Evolutionary conservation across 208 protist species (phyloP).

Genomic region (Plasmodiophora brassicae): DNA sequence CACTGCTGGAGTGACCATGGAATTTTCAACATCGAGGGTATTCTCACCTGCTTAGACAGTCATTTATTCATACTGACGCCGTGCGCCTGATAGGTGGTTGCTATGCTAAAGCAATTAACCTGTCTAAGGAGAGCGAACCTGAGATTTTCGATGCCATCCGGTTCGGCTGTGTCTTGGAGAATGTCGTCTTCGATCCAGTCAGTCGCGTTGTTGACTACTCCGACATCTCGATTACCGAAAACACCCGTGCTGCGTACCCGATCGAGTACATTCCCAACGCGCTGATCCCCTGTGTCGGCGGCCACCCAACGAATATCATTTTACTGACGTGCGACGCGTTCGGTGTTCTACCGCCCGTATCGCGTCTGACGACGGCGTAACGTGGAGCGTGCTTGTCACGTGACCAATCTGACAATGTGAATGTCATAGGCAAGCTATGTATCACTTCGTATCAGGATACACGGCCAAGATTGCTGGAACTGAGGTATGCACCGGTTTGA

Average conservation of each 20-base stretch:
- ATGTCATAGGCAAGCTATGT: slow-evolving; percentile 81
- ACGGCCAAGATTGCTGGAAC: slow-evolving; percentile 74
- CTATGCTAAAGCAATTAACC: slow-evolving; percentile 79
- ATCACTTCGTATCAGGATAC: slow-evolving; percentile 70
- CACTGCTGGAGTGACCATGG: slow-evolving; percentile 78
- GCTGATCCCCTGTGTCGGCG: slow-evolving; percentile 59
- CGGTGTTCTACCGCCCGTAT: slow-evolving; percentile 89
- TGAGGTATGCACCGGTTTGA: background rate
- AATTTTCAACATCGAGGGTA: slow-evolving; percentile 82
- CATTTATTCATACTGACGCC: background rate
- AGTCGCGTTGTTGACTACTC: slow-evolving; percentile 80
- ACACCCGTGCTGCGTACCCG: slow-evolving; percentile 88
- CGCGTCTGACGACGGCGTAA: slow-evolving; percentile 60
- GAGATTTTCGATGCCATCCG: slow-evolving; percentile 78
- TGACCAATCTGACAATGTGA: background rate
- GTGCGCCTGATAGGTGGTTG: slow-evolving; percentile 64
- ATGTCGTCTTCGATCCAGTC: slow-evolving; percentile 67
- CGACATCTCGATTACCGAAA: slow-evolving; percentile 84
- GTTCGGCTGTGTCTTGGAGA: slow-evolving; percentile 77
- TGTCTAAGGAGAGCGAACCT: slow-evolving; percentile 76
- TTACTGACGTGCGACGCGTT: slow-evolving; percentile 93
- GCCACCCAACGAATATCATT: slow-evolving; percentile 87
- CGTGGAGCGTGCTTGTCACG: background rate
- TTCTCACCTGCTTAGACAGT: too few species aligned
- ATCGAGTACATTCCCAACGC: slow-evolving; percentile 82